Evolutionary conservation across 352 stramenopile genomes (phyloP), one percentile per base, ranked within the genome.

Genomic region (Globisporangium iwayamae): DNA sequence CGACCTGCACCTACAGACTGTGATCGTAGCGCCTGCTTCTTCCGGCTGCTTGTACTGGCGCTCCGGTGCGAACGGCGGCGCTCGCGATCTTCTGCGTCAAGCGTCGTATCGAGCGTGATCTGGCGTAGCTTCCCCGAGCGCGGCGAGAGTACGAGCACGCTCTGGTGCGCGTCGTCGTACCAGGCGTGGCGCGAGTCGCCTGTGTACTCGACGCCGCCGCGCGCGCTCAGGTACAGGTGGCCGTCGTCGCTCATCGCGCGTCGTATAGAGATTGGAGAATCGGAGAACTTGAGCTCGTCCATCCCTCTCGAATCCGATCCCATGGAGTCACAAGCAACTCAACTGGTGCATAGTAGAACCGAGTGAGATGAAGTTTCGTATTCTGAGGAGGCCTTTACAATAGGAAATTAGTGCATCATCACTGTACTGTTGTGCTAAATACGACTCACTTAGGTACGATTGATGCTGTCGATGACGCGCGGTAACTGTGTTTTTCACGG

Each of bases 141-240:
- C 16, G 69, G 5, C 32, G 75, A 76, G 14, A 91, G 53, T 47
- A 89, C 48, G n/a, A 91, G 53, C 39, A 90, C 62, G 34, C 74
- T 83, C 30, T 72, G 54, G 51, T 93, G 82, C 14, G 69, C 72
- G 25, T 75, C 71, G 57, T 93, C 82, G 55, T 81, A 78, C 82
- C 83, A 93, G 20, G 66, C 47, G 30, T 65, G 70, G 16, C 70
- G 62, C 20, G 52, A 69, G 38, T 78, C 69, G 50, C 55, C 68
- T 0, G 57, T 70, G 62, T 85, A 88, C 58, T 75, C 68, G 18
- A 75, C 73, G 63, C 79, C 77, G 18, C 73, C 76, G 53, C 65
- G 70, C 34, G 70, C 75, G 32, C 71, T 81, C 38, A 91, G 68
- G 58, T 72, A 93, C 48, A 93, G 60, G 47, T 93, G 83, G 2